Percentiles rank a stretch among this genome's conserved stretches.
phyloP scores from a whole-genome alignment of 2,329 filamentous ascomycete genomes.

The Paramyrothecium roridum region DNA sequence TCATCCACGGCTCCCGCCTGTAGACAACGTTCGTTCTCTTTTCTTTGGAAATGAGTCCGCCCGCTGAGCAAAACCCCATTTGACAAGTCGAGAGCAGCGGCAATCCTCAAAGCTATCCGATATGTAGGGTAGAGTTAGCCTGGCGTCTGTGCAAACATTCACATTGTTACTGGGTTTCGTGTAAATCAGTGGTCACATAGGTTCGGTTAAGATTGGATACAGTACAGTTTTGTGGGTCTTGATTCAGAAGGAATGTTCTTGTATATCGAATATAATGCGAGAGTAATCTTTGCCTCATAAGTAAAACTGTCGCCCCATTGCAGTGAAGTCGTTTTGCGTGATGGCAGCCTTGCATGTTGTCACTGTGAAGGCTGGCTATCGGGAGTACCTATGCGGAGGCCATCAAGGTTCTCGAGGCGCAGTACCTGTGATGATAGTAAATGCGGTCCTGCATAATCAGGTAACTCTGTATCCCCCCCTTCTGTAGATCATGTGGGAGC shows the following conservation, averaged over 20 bases:
- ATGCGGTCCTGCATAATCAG: too few relatives aligned
- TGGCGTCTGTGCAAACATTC: constrained; percentile 14
- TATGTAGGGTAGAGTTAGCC: constrained; percentile 10
- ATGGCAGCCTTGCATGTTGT: background rate
- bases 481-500: too few relatives aligned
- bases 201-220: constrained; percentile 27
- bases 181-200: constrained; percentile 11
- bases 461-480: too few relatives aligned
- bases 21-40: constrained; percentile 32
- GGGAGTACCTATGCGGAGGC: background rate
- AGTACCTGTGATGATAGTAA: background rate
- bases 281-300: constrained; percentile 25
- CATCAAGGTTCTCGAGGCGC: constrained; percentile 11
- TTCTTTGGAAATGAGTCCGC: background rate
- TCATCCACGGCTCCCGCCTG: constrained; percentile 77
- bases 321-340: background rate
- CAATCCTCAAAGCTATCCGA: constrained; percentile 12
- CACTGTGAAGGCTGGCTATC: background rate
- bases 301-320: background rate
- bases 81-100: constrained; percentile 6
- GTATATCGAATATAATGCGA: constrained; percentile 36
- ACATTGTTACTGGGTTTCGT: constrained; percentile 20
- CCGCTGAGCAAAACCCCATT: constrained; percentile 1
- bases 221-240: constrained; percentile 30
- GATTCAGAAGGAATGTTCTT: constrained; percentile 40